A percentile compares a stretch with the other conserved stretches of the same genome.
These are phyloP conservation scores for Zalaria sp. DNA, from an alignment of 2,329 filamentous ascomycete species.

Conservation along the genomic window DNA sequence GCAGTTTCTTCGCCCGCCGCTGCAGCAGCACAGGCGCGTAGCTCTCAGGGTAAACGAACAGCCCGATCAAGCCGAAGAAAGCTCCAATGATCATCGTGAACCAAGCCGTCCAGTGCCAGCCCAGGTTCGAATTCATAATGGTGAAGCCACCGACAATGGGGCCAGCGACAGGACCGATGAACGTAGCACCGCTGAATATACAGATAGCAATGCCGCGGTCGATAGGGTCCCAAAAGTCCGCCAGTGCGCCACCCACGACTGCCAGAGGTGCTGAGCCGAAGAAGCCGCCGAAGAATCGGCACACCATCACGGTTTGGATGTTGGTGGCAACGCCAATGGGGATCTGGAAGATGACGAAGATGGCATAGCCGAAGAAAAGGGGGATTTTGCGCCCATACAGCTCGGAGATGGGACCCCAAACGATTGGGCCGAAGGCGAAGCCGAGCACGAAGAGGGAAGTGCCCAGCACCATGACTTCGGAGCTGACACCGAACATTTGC, in stretches of 20 bases:
- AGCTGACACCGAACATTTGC: conserved; percentile 9
- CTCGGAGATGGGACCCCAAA: conserved; percentile 44
- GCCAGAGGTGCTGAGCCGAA: conserved; percentile 36
- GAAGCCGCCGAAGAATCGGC: conserved; percentile 41
- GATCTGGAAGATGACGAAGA: conserved; percentile 41
- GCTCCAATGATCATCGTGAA: conserved; percentile 36
- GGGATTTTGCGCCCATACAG: conserved; percentile 38
- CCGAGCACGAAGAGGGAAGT: conserved; percentile 17
- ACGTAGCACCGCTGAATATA: conserved; percentile 30
- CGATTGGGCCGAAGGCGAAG: conserved; percentile 13
- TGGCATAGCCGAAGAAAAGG: conserved; percentile 34
- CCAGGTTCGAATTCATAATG: conserved; percentile 27
- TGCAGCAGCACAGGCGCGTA: conserved; percentile 50
- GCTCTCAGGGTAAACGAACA: conserved; percentile 40
- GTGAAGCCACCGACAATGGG: conserved; percentile 36
- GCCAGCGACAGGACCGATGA: conserved; percentile 33
- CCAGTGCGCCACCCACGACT: conserved; percentile 26
- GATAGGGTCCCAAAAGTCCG: conserved; percentile 21
- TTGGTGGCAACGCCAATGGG: conserved; percentile 41
- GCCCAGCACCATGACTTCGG: conserved; percentile 12
- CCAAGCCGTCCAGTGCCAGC: conserved; percentile 45
- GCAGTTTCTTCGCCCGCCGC: conserved; percentile 44
- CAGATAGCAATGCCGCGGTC: conserved; percentile 29
- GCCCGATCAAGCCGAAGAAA: conserved; percentile 27
- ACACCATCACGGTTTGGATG: conserved; percentile 39